Conservation (phyloP, 73 alveolate genomes). For the Stentor roeselii region DNA sequence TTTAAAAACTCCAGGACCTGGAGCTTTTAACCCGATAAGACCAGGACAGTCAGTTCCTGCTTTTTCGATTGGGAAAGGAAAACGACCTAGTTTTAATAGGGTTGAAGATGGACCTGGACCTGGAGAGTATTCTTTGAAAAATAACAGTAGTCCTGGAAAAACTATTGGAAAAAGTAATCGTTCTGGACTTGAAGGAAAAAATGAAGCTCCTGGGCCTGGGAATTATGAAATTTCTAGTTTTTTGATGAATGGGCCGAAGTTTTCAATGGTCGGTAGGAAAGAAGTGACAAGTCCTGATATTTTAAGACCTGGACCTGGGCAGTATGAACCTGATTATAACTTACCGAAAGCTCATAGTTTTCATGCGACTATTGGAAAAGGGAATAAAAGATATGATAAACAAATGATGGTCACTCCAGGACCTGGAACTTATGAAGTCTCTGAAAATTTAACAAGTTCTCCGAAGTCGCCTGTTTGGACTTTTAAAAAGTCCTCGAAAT, state of each 20-base stretch:
- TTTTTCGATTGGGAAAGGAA: neutral
- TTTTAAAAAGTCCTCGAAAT: neutral
- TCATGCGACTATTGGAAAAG: neutral
- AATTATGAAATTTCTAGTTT: neutral
- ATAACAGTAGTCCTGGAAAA: neutral
- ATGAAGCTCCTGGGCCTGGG: conserved; percentile 9
- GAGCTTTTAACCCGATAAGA: neutral
- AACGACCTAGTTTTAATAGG: neutral
- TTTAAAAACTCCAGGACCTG: conserved; percentile 13
- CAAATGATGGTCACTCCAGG: neutral
- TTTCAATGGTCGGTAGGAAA: neutral
- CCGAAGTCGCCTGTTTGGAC: neutral
- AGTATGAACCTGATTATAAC: neutral
- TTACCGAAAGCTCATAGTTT: neutral
- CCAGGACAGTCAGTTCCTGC: neutral
- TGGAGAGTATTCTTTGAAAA: neutral
- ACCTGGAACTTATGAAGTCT: conserved; percentile 14
- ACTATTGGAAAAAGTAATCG: neutral
- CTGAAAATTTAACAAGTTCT: neutral
- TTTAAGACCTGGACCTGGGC: neutral
- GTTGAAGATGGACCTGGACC: conserved; percentile 6
- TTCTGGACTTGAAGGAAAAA: neutral
- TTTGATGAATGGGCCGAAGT: neutral
- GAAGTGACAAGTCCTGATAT: neutral
- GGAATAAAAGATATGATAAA: neutral